Percentiles rank a stretch among this genome's conserved stretches.
These are phyloP conservation scores for Didymosphaeria variabile DNA, from an alignment of 2,329 filamentous ascomycete species.

Conservation along the genomic window DNA sequence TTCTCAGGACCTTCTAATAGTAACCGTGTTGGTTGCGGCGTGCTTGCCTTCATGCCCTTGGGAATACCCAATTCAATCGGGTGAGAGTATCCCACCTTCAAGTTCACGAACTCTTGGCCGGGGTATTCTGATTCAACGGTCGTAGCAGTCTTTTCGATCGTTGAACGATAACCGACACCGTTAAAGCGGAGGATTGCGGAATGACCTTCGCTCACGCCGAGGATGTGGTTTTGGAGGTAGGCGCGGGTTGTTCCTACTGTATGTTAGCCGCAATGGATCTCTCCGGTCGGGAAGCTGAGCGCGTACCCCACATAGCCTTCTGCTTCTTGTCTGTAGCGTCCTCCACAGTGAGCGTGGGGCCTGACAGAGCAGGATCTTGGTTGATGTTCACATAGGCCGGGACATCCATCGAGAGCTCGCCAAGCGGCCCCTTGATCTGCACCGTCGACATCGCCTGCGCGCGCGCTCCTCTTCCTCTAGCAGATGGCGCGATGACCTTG, in stretches of 20 bases:
- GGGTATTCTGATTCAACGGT: conserved; percentile 74
- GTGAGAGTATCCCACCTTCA: conserved; percentile 97
- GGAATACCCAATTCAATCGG: conserved; percentile 90
- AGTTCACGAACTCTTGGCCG: conserved; percentile 86
- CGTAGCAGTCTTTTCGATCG: conserved; percentile 77
- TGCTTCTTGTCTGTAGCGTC: conserved; percentile 76
- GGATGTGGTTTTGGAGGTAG: conserved; percentile 88
- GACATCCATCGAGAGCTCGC: conserved; percentile 79
- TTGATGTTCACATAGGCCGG: conserved; percentile 79
- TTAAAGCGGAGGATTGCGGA: conserved; percentile 91
- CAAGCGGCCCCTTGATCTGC: conserved; percentile 82
- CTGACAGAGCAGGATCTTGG: conserved; percentile 70
- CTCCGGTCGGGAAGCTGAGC: conserved; percentile 15
- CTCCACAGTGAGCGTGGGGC: conserved; percentile 73
- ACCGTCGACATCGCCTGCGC: conserved; percentile 72
- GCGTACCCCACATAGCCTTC: conserved; percentile 93
- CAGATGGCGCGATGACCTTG: conserved; percentile 69
- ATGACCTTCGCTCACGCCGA: conserved; percentile 95
- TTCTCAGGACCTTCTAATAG: conserved; percentile 88
- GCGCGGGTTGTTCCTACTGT: conserved; percentile 82
- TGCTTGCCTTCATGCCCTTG: conserved; percentile 81
- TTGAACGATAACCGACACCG: conserved; percentile 93
- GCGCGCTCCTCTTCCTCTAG: conserved; percentile 67
- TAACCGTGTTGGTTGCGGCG: conserved; percentile 89
- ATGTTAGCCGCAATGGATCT: conserved; percentile 15